Percentiles rank a stretch among this genome's conserved stretches.
Conservation (phyloP, 1,284 basidiomycete species). For the Xanthoconium separans region DNA sequence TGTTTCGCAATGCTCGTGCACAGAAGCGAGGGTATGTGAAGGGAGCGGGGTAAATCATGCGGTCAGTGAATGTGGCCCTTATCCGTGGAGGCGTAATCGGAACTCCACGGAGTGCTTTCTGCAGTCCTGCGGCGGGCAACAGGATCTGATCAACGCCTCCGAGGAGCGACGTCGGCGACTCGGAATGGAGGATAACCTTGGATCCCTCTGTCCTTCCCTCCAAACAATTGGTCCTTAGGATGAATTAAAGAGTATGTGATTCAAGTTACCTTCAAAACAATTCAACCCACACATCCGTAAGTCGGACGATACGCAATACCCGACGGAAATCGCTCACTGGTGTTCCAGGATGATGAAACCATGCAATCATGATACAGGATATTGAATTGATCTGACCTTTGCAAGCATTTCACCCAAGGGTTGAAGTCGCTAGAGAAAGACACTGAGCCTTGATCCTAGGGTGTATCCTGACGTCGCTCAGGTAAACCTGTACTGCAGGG, state of each 20-base stretch:
- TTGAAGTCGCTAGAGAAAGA: constrained; percentile 7
- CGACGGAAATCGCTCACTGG: constrained; percentile 8
- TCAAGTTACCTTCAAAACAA: constrained; percentile 1
- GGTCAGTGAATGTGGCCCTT: constrained; percentile 4
- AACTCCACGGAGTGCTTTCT: constrained; percentile 26
- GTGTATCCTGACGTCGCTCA: neutral
- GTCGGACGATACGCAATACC: constrained; percentile 5
- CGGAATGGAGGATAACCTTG: constrained; percentile 1
- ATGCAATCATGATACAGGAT: constrained; percentile 2
- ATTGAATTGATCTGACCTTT: constrained; percentile 8
- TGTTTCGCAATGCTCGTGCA: constrained; percentile 20
- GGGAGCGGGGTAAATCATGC: constrained; percentile 14
- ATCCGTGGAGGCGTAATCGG: constrained; percentile 15
- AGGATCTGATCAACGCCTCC: neutral
- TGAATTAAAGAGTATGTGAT: neutral
- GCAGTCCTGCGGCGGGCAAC: constrained; percentile 1
- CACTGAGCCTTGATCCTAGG: neutral
- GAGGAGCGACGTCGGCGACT: neutral
- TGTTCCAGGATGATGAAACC: constrained; percentile 17
- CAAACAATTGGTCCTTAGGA: neutral
- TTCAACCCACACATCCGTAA: constrained; percentile 1
- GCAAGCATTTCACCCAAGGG: constrained; percentile 11
- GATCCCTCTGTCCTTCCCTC: neutral
- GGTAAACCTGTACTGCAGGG: neutral
- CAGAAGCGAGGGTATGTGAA: constrained; percentile 22